A percentile compares a stretch with the other conserved stretches of the same genome.
Conservation (phyloP, 805 yeast genomes). For the Starmerella sirachaensis region DNA sequence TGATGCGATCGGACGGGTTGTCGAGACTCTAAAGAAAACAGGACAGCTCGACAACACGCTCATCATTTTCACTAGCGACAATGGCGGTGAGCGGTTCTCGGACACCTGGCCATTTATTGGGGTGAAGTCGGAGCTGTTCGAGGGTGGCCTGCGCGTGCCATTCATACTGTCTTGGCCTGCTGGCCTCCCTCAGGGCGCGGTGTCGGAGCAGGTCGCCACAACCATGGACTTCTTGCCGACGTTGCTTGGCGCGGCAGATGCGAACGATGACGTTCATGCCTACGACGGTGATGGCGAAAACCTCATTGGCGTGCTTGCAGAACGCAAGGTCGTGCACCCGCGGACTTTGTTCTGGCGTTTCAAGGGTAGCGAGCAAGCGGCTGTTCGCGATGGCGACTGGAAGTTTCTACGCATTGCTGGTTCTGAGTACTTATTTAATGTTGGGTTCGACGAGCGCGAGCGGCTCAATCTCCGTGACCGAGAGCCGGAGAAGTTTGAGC, state of each 20-base stretch:
- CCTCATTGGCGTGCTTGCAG: slow-evolving; percentile 28
- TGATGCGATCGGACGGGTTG: slow-evolving; percentile 38
- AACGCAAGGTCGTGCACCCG: slow-evolving; percentile 17
- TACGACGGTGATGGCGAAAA: slow-evolving; percentile 40
- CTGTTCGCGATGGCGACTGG: slow-evolving; percentile 19
- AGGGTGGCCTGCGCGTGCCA: slow-evolving; percentile 52
- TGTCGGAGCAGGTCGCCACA: slow-evolving; percentile 35
- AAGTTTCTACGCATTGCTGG: slow-evolving; percentile 19
- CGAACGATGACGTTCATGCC: slow-evolving; percentile 35
- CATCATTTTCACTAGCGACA: slow-evolving; percentile 49
- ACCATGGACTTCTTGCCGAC: slow-evolving; percentile 55
- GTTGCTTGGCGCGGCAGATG: slow-evolving; percentile 35
- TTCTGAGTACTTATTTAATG: slow-evolving; percentile 23
- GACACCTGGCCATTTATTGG: slow-evolving; percentile 42
- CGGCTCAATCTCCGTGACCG: slow-evolving; percentile 33
- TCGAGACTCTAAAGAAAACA: slow-evolving; percentile 32
- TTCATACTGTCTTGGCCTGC: slow-evolving; percentile 38
- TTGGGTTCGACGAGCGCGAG: slow-evolving; percentile 40
- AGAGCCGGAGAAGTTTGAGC: slow-evolving; percentile 32
- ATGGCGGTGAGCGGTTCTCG: slow-evolving; percentile 53
- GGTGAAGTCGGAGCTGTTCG: slow-evolving; percentile 47
- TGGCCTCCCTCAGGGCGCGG: slow-evolving; percentile 21
- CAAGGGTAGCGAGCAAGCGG: slow-evolving; percentile 18
- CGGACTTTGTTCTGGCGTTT: slow-evolving; percentile 22
- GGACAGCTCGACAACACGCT: slow-evolving; percentile 44